These are phyloP conservation scores for Metschnikowia santaceciliae DNA, from an alignment of 805 yeast species.

Conservation along the genomic window DNA sequence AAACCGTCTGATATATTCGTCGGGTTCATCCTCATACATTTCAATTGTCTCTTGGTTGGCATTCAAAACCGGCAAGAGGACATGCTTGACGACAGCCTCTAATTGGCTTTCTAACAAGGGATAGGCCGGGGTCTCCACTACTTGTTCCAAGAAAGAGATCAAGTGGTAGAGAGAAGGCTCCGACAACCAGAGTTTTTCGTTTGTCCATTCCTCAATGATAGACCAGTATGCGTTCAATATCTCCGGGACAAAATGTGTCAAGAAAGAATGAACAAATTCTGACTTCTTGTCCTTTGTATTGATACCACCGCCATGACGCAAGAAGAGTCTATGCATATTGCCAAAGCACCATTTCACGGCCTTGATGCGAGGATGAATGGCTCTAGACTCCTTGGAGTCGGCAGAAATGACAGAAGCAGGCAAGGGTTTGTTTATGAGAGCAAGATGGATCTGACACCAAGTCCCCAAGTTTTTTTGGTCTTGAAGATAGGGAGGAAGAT, in stretches of 20 bases:
- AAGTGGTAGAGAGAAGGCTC: conserved; percentile 40
- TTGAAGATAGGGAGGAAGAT: conserved; percentile 36
- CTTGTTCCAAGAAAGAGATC: conserved; percentile 42
- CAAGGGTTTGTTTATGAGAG: conserved; percentile 37
- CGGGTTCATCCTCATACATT: conserved; percentile 44
- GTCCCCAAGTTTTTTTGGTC: conserved; percentile 33
- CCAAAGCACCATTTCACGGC: conserved; percentile 45
- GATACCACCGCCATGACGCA: conserved; percentile 43
- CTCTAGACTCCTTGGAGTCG: conserved; percentile 26
- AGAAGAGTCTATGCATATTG: conserved; percentile 37
- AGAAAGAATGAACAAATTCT: conserved; percentile 30
- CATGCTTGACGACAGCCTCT: conserved; percentile 39
- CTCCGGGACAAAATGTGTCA: conserved; percentile 39
- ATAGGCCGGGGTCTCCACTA: conserved; percentile 39
- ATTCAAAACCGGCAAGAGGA: conserved; percentile 38
- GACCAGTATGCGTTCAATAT: conserved; percentile 41
- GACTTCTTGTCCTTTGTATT: conserved; percentile 28
- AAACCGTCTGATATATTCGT: conserved; percentile 41
- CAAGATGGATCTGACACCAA: conserved; percentile 40
- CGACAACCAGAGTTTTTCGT: conserved; percentile 35
- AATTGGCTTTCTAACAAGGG: conserved; percentile 33
- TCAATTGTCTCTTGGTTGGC: conserved; percentile 38
- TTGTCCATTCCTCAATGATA: conserved; percentile 40
- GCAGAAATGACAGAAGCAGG: conserved; percentile 32
- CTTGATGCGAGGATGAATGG: conserved; percentile 40